Percentiles rank a stretch among this genome's conserved stretches.
phyloP scores from a whole-genome alignment of 129 eudicot species.

The Tagetes patula region DNA sequence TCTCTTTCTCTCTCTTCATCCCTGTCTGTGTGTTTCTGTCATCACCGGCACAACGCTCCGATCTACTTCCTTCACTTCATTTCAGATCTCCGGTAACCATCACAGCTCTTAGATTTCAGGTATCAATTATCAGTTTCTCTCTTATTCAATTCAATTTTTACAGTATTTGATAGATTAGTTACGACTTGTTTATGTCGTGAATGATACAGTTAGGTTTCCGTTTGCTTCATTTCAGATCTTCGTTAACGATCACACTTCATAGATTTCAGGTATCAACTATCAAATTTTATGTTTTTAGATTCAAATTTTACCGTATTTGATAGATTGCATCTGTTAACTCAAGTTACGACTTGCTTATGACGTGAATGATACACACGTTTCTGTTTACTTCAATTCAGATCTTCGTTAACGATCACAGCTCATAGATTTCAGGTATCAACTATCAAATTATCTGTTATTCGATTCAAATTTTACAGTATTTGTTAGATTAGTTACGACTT shows the following conservation, averaged over 20 bases:
- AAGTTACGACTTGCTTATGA: not conserved
- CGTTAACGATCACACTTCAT: slow-evolving; percentile 7
- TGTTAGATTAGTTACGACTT: not conserved
- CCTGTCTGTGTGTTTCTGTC: not conserved
- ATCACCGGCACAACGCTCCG: slow-evolving; percentile 24
- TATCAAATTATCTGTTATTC: not conserved
- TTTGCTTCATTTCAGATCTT: not conserved
- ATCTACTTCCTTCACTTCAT: slow-evolving; percentile 7
- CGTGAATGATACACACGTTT: not conserved
- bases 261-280: slow-evolving; percentile 24
- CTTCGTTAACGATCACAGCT: slow-evolving; percentile 12
- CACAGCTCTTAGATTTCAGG: slow-evolving; percentile 21
- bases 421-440: slow-evolving; percentile 20
- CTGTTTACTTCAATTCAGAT: not conserved
- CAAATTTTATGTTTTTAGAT: not conserved
- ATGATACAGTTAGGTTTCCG: not conserved
- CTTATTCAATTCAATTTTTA: not conserved
- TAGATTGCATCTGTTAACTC: no score
- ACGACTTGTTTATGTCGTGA: not conserved
- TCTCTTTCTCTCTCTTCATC: slow-evolving; percentile 22
- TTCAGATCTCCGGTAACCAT: not conserved
- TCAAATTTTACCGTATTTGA: not conserved
- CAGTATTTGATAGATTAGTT: not conserved
- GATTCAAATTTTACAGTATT: not conserved
- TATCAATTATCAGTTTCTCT: not conserved